Conservation (phyloP, 495 filamentous ascomycete genomes). For the Amniculicola lignicola region DNA sequence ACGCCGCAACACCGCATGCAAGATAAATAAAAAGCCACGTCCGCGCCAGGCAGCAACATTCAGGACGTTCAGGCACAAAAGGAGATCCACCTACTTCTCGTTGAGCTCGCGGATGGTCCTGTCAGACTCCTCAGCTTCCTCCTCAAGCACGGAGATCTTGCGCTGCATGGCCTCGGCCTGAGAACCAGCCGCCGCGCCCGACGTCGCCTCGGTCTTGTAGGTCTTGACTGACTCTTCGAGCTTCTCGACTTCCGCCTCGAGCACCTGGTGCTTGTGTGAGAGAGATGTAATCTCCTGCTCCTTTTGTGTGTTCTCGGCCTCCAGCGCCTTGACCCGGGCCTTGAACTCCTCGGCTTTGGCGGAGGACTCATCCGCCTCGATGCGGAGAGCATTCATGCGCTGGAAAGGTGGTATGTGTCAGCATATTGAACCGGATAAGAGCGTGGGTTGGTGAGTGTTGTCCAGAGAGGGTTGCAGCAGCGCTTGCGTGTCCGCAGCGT, state of each 20-base stretch:
- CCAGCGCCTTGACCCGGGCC: slow-evolving; percentile 77
- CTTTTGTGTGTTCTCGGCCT: slow-evolving; percentile 92
- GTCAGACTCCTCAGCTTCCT: slow-evolving; percentile 94
- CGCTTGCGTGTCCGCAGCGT: neutral
- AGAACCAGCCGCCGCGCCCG: slow-evolving; percentile 68
- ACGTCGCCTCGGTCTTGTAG: slow-evolving; percentile 71
- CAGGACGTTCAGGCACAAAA: neutral
- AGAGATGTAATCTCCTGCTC: slow-evolving; percentile 97
- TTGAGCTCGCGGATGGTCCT: slow-evolving; percentile 92
- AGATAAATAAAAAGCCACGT: neutral
- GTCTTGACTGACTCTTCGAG: slow-evolving; percentile 72
- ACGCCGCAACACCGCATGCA: neutral
- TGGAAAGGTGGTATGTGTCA: slow-evolving; percentile 40
- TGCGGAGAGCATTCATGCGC: slow-evolving; percentile 91
- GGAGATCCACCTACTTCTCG: slow-evolving; percentile 78
- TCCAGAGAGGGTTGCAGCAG: neutral
- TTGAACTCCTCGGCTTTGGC: slow-evolving; percentile 82
- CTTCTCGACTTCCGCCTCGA: slow-evolving; percentile 91
- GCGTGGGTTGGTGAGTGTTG: neutral
- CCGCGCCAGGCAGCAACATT: too few species aligned
- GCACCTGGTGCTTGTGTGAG: slow-evolving; percentile 80
- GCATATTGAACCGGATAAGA: neutral
- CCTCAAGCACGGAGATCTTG: slow-evolving; percentile 90
- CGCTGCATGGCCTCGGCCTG: slow-evolving; percentile 87
- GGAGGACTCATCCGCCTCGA: slow-evolving; percentile 81